Conservation (phyloP, 1,139 yeast species). For the Candida tunisiensis region DNA sequence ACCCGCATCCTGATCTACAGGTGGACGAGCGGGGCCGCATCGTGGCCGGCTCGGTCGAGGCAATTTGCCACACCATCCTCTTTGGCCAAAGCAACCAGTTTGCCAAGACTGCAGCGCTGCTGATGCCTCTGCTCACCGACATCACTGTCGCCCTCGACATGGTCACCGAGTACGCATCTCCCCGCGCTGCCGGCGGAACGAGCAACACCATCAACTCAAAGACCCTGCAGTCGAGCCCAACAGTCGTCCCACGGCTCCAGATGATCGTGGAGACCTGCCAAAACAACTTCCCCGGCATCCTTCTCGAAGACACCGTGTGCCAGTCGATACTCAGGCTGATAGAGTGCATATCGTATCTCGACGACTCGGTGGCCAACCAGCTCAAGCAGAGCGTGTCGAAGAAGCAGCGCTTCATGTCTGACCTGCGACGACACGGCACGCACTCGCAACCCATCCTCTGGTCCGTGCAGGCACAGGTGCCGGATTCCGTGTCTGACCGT, state of each 20-base stretch:
- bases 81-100: slow-evolving; percentile 28
- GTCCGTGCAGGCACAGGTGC: slow-evolving; percentile 11
- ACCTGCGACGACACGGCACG: slow-evolving; percentile 5
- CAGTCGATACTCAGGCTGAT: slow-evolving; percentile 27
- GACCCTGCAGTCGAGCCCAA: slow-evolving; percentile 3
- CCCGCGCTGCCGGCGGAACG: no score
- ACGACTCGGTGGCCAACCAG: slow-evolving; percentile 27
- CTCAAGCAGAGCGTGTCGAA: slow-evolving; percentile 18
- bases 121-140: slow-evolving; percentile 52
- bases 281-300: slow-evolving; percentile 35
- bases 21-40: slow-evolving; percentile 33
- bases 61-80: slow-evolving; percentile 56
- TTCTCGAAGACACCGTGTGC: slow-evolving; percentile 32
- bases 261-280: slow-evolving; percentile 28
- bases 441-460: no score
- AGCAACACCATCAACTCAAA: slow-evolving; percentile 18
- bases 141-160: slow-evolving; percentile 34
- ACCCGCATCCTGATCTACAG: slow-evolving; percentile 56
- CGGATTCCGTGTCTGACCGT: slow-evolving; percentile 10
- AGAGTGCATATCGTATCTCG: slow-evolving; percentile 27
- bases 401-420: slow-evolving; percentile 4
- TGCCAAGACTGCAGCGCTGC: slow-evolving; percentile 31
- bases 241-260: slow-evolving; percentile 11
- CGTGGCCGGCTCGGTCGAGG: slow-evolving; percentile 41
- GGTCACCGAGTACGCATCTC: slow-evolving; percentile 29